These are phyloP conservation scores for Poa annua DNA, from an alignment of 176 grass and related monocot genomes.

Conservation along the genomic window DNA sequence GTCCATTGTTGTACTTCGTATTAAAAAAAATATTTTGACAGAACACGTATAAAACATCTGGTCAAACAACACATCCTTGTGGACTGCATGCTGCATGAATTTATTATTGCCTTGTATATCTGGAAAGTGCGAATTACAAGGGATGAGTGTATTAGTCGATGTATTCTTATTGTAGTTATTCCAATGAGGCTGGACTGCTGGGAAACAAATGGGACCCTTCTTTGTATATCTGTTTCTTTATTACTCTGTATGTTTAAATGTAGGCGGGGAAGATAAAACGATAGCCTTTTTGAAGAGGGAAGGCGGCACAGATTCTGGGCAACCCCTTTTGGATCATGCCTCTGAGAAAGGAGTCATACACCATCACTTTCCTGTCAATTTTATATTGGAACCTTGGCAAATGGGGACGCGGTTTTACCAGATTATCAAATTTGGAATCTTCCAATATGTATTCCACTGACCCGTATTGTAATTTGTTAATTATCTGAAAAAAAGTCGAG, in stretches of 20 bases:
- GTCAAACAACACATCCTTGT: constrained; percentile 12
- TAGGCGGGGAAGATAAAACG: constrained; percentile 94
- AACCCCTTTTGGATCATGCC: constrained; percentile 64
- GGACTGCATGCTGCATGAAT: not conserved
- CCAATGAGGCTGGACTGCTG: not conserved
- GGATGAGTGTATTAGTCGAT: not conserved
- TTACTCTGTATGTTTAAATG: constrained; percentile 41
- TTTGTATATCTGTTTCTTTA: constrained; percentile 29
- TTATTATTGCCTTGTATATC: constrained; percentile 26
- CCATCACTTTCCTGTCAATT: constrained; percentile 96
- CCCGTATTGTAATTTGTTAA: constrained; percentile 27
- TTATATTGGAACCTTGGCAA: constrained; percentile 87
- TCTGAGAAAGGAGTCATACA: constrained; percentile 85
- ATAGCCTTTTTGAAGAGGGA: constrained; percentile 94
- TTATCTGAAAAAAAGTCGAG: not conserved
- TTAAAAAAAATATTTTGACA: constrained; percentile 11
- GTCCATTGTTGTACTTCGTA: constrained; percentile 13
- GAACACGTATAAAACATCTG: not conserved
- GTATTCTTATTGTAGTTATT: constrained; percentile 15
- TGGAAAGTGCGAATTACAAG: not conserved
- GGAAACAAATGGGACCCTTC: not conserved
- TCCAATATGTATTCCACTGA: constrained; percentile 82
- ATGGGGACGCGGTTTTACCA: constrained; percentile 75
- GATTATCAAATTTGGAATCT: constrained; percentile 96
- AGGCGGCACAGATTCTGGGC: constrained; percentile 62